Evolutionary conservation across 169 alveolate genomes (phyloP).

Genomic region (Hepatocystis sp.): DNA sequence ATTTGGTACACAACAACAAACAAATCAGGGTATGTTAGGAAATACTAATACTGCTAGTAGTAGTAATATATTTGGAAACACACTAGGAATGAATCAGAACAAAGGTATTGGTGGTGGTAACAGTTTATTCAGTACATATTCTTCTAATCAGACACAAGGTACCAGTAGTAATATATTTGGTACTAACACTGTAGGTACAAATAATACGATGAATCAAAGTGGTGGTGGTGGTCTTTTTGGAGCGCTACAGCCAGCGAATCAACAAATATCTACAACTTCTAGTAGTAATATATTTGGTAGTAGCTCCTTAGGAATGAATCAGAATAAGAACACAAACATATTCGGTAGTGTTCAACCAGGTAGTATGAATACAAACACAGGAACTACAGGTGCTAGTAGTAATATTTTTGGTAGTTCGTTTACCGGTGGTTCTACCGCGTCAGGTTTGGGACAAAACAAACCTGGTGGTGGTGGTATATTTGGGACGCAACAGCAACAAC

Average conservation of each 20-base stretch:
- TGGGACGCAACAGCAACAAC: constrained; percentile 19
- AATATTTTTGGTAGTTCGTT: neutral
- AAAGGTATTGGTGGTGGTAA: constrained; percentile 11
- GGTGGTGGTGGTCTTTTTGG: constrained; percentile 51
- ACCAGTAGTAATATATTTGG: no score
- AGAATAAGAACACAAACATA: no score
- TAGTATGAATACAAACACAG: no score
- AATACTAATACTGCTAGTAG: no score
- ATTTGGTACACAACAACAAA: constrained; percentile 27
- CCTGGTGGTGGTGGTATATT: no score
- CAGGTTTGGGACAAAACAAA: neutral
- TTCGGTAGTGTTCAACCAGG: no score
- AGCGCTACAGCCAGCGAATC: constrained; percentile 1
- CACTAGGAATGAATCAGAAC: neutral
- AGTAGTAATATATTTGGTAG: constrained; percentile 29
- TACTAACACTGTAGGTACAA: neutral
- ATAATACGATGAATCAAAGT: constrained; percentile 15
- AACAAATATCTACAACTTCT: neutral
- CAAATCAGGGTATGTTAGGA: no score
- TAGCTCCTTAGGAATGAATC: neutral
- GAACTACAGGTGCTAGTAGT: neutral
- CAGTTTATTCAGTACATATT: constrained; percentile 29
- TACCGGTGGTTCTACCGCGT: neutral
- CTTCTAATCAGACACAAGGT: no score
- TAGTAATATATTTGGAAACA: no score